phyloP scores from a whole-genome alignment of 345 rosid genomes.

The Arabis hirsuta region DNA sequence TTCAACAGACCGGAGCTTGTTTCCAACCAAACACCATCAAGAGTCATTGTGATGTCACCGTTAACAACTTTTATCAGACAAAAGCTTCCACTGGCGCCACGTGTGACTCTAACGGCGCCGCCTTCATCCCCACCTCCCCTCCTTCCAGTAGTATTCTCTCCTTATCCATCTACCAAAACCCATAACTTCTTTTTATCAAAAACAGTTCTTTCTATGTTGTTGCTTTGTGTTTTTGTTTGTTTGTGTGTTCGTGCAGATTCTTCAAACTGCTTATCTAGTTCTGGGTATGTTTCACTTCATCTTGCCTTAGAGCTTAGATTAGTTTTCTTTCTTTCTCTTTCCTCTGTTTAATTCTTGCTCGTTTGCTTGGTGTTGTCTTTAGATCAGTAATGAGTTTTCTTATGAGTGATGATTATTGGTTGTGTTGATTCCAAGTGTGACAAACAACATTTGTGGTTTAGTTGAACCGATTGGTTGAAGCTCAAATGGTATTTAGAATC shows the following conservation, averaged over 20 bases:
- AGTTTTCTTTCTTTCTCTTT: not conserved
- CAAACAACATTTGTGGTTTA: too few relatives aligned
- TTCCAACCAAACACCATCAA: constrained; percentile 72
- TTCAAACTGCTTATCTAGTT: constrained; percentile 41
- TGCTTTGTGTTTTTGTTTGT: not conserved
- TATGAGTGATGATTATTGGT: not conserved
- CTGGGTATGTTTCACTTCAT: constrained; percentile 37
- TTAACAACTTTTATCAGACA: constrained; percentile 42
- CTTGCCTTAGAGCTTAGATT: constrained; percentile 14
- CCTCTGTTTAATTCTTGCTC: not conserved
- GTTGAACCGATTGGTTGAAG: too few relatives aligned
- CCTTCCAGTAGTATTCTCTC: constrained; percentile 32
- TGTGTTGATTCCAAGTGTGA: too few relatives aligned
- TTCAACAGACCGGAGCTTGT: constrained; percentile 72
- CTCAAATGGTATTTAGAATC: too few relatives aligned
- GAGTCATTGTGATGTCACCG: constrained; percentile 49
- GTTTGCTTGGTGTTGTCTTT: constrained; percentile 15
- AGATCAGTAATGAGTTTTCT: constrained; percentile 2
- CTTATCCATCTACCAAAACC: not conserved
- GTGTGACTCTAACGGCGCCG: constrained; percentile 45
- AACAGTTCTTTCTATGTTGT: not conserved
- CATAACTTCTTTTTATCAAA: not conserved
- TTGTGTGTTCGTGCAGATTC: constrained; percentile 37
- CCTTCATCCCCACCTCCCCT: constrained; percentile 33
- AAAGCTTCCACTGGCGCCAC: constrained; percentile 41